These are phyloP conservation scores for Boletus sp. DNA, from an alignment of 768 basidiomycete species.

Conservation along the genomic window DNA sequence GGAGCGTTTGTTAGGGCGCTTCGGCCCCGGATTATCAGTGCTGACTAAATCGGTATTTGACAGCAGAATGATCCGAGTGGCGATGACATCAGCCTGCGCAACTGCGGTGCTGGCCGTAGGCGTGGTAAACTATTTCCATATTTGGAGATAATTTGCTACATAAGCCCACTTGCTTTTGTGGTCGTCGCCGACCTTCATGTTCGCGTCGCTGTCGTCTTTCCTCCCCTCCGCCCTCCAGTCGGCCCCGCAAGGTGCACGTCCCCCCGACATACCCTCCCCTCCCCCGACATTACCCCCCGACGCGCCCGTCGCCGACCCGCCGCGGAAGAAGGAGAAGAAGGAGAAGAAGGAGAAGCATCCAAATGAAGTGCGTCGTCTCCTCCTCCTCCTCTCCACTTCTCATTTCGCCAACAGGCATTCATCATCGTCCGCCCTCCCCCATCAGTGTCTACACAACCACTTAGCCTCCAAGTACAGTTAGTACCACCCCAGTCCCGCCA, in stretches of 20 bases:
- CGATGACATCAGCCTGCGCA: slow-evolving; percentile 1
- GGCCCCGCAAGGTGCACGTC: slow-evolving; percentile 19
- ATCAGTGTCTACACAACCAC: slow-evolving; percentile 77
- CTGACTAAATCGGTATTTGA: neutral
- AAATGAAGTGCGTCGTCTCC: slow-evolving; percentile 44
- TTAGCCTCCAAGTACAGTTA: slow-evolving; percentile 91
- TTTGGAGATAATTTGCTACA: neutral
- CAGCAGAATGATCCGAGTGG: slow-evolving; percentile 1
- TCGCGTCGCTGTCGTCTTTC: slow-evolving; percentile 51
- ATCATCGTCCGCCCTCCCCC: slow-evolving; percentile 91
- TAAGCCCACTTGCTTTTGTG: slow-evolving; percentile 10
- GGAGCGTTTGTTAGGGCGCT: too few species aligned
- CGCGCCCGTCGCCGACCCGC: slow-evolving; percentile 27
- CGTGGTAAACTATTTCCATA: slow-evolving; percentile 16
- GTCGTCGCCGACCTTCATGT: slow-evolving; percentile 35
- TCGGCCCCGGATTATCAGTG: neutral
- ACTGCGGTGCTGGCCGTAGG: neutral
- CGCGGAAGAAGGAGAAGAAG: slow-evolving; percentile 44
- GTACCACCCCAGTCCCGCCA: slow-evolving; percentile 57
- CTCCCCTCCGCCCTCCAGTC: slow-evolving; percentile 52
- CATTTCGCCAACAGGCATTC: slow-evolving; percentile 59
- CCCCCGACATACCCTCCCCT: slow-evolving; percentile 19
- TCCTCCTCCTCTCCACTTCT: slow-evolving; percentile 5
- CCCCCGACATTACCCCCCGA: slow-evolving; percentile 7
- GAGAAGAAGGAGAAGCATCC: slow-evolving; percentile 39